Conservation (phyloP, 805 yeast species). For the Komagataella populi region DNA sequence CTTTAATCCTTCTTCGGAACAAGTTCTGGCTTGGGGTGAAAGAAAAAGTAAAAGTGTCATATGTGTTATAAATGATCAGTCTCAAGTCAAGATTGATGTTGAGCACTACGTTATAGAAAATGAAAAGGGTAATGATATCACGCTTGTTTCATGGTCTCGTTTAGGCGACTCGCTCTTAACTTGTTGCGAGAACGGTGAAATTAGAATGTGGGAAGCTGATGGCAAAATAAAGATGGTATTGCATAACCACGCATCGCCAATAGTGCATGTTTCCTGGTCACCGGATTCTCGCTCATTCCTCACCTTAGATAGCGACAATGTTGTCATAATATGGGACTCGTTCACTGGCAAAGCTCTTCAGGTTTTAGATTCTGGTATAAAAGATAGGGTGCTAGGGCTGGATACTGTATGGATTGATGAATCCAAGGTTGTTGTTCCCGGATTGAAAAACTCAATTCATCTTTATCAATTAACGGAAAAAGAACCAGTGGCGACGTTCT, state of each 20-base stretch:
- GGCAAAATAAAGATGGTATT: conserved; percentile 51
- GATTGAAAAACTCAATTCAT: conserved; percentile 35
- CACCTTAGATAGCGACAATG: conserved; percentile 44
- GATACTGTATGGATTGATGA: conserved; percentile 68
- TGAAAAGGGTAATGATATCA: conserved; percentile 10
- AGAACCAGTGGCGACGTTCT: conserved; percentile 33
- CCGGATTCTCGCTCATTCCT: conserved; percentile 35
- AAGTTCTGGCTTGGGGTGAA: conserved; percentile 41
- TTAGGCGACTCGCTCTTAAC: conserved; percentile 50
- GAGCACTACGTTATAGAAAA: not conserved
- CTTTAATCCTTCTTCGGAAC: conserved; percentile 41
- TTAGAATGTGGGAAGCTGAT: conserved; percentile 65
- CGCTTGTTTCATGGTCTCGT: conserved; percentile 45
- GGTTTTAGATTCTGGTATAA: conserved; percentile 15
- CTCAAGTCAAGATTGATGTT: not conserved
- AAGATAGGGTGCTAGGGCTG: conserved; percentile 20
- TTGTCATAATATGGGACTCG: conserved; percentile 55
- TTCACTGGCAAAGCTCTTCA: conserved; percentile 34
- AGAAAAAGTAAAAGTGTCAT: conserved; percentile 14
- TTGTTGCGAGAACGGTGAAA: conserved; percentile 55
- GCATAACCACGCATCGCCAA: conserved; percentile 38
- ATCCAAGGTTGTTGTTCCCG: conserved; percentile 58
- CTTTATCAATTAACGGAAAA: conserved; percentile 38
- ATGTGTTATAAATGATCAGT: conserved; percentile 10
- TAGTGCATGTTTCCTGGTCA: conserved; percentile 51